Evolutionary conservation across 2,329 filamentous ascomycete species (phyloP).

Genomic region (Albifimbria verrucaria): DNA sequence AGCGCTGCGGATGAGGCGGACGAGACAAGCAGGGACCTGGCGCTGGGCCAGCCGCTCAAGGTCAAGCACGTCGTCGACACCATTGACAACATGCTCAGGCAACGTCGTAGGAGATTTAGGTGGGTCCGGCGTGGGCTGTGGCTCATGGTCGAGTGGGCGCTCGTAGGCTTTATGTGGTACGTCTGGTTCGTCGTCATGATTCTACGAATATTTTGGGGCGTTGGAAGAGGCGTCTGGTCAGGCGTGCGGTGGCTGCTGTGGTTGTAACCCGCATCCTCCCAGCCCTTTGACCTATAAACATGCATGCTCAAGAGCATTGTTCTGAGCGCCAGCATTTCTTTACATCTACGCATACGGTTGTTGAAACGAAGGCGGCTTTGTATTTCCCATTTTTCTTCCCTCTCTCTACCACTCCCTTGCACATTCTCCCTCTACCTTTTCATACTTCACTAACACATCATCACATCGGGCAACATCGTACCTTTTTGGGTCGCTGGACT

Average conservation of each 20-base stretch:
- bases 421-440: too few species aligned
- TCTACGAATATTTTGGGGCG: slow-evolving; percentile 60
- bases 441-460: not conserved
- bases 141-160: slow-evolving; percentile 79
- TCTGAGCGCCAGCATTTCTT: too few species aligned
- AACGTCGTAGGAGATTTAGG: slow-evolving; percentile 64
- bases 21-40: slow-evolving; percentile 70
- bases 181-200: slow-evolving; percentile 88
- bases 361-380: too few species aligned
- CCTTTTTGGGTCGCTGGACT: not conserved
- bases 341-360: too few species aligned
- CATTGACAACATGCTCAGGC: slow-evolving; percentile 71
- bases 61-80: slow-evolving; percentile 78
- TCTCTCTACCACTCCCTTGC: not conserved
- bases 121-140: slow-evolving; percentile 76
- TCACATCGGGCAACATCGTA: not conserved
- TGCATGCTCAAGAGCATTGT: too few species aligned
- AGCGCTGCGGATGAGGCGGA: slow-evolving; percentile 75
- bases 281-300: too few species aligned
- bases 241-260: slow-evolving; percentile 80
- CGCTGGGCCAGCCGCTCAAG: slow-evolving; percentile 71
- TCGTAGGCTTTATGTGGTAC: slow-evolving; percentile 91
- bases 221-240: slow-evolving; percentile 56
- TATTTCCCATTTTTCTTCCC: not conserved
- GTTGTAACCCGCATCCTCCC: slow-evolving; percentile 46